These are phyloP conservation scores for Candida montana DNA, from an alignment of 805 yeast genomes.

Conservation along the genomic window DNA sequence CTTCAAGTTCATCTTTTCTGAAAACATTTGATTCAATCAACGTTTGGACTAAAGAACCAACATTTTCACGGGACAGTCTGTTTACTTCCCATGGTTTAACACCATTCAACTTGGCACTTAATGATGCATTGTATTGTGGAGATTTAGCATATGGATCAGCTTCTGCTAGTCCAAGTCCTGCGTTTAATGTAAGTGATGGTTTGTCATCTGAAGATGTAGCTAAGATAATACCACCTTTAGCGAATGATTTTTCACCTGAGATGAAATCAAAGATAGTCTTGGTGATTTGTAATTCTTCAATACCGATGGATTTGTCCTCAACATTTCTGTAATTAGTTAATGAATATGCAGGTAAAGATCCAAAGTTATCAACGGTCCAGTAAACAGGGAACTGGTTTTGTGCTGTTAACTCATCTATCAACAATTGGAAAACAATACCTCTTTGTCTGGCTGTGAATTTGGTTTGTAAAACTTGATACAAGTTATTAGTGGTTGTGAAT, in stretches of 20 bases:
- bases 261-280: slow-evolving; percentile 48
- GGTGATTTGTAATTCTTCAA: slow-evolving; percentile 60
- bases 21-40: slow-evolving; percentile 36
- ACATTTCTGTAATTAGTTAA: slow-evolving; percentile 56
- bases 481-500: slow-evolving; percentile 27
- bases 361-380: slow-evolving; percentile 70
- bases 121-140: slow-evolving; percentile 45
- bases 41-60: slow-evolving; percentile 35
- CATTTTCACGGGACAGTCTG: slow-evolving; percentile 41
- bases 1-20: slow-evolving; percentile 30
- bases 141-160: slow-evolving; percentile 52
- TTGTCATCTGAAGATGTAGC: slow-evolving; percentile 56
- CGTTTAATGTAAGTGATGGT: slow-evolving; percentile 50
- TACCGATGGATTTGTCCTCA: slow-evolving; percentile 49
- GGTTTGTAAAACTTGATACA: slow-evolving; percentile 41
- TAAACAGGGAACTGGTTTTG: slow-evolving; percentile 53
- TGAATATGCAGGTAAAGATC: slow-evolving; percentile 51
- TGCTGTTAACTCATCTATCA: slow-evolving; percentile 48
- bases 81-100: slow-evolving; percentile 37
- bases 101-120: slow-evolving; percentile 42
- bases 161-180: slow-evolving; percentile 47
- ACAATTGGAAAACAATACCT: slow-evolving; percentile 44
- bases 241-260: slow-evolving; percentile 47
- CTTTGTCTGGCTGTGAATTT: slow-evolving; percentile 33
- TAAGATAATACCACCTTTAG: slow-evolving; percentile 58